phyloP scores from a whole-genome alignment of 176 grass and related monocot species.

The Canna indica region DNA sequence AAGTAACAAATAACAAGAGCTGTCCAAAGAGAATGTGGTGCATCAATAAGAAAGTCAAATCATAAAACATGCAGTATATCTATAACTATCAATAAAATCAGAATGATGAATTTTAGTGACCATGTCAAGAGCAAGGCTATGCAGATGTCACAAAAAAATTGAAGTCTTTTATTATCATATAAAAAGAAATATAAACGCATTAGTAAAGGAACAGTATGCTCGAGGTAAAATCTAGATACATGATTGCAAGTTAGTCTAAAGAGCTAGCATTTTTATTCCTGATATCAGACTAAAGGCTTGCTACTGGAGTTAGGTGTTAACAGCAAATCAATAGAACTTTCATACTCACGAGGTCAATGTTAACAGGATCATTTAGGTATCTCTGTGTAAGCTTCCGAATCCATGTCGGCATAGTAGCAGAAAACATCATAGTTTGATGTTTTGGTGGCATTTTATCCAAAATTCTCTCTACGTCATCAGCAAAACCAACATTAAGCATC shows the following conservation, averaged over 20 bases:
- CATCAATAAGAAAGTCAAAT: too few species aligned
- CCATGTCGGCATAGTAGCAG: constrained; percentile 94
- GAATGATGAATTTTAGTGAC: too few species aligned
- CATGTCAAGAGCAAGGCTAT: neutral
- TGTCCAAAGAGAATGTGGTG: too few species aligned
- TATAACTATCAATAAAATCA: too few species aligned
- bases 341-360: constrained; percentile 78
- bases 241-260: neutral
- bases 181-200: neutral
- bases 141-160: neutral
- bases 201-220: too few species aligned
- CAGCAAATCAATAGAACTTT: neutral
- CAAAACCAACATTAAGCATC: constrained; percentile 97
- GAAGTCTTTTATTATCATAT: neutral
- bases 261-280: neutral
- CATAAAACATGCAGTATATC: too few species aligned
- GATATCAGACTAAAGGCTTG: neutral
- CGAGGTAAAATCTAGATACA: neutral
- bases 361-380: constrained; percentile 56
- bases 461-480: constrained; percentile 77
- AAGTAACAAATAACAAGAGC: too few species aligned
- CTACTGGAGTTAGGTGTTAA: neutral
- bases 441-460: constrained; percentile 50
- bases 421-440: constrained; percentile 92
- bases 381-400: constrained; percentile 73